A percentile compares a stretch with the other conserved stretches of the same genome.
Evolutionary conservation across 2,329 filamentous ascomycete genomes (phyloP).

Genomic region (Huntiella savannae): DNA sequence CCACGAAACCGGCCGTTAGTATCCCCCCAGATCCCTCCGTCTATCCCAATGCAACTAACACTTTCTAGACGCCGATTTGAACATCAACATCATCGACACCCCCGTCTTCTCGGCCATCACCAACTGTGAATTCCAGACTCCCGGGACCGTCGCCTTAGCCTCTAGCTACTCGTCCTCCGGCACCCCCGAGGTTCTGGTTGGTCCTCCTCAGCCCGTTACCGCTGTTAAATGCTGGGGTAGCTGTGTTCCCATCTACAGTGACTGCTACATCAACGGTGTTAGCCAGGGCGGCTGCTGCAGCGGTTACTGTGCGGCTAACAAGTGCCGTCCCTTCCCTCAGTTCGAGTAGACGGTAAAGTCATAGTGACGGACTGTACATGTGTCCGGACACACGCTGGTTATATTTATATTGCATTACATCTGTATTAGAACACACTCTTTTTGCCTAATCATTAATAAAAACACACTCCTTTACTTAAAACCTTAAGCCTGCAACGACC

Average conservation of each 20-base stretch:
- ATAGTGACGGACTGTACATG: no score
- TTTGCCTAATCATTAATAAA: not conserved
- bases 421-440: not conserved
- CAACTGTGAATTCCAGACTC: constrained; percentile 26
- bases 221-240: constrained; percentile 24
- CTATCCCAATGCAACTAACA: constrained; percentile 1
- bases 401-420: no score
- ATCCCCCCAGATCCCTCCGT: not conserved
- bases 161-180: constrained; percentile 17
- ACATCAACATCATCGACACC: constrained; percentile 23
- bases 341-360: not conserved
- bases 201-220: constrained; percentile 25
- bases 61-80: constrained; percentile 20
- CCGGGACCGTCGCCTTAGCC: constrained; percentile 14
- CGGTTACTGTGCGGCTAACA: constrained; percentile 24
- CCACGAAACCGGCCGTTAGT: constrained; percentile 20
- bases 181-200: constrained; percentile 23
- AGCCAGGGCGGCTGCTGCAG: constrained; percentile 23
- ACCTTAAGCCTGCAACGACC: not conserved
- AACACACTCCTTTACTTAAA: not conserved
- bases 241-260: constrained; percentile 23
- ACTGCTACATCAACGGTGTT: constrained; percentile 21
- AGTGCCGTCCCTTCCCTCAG: constrained; percentile 20
- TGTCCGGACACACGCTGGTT: no score
- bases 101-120: constrained; percentile 24